Percentiles rank a stretch among this genome's conserved stretches.
phyloP scores from a whole-genome alignment of 179 eudicot genomes.

The Heliamphora pulchella region DNA sequence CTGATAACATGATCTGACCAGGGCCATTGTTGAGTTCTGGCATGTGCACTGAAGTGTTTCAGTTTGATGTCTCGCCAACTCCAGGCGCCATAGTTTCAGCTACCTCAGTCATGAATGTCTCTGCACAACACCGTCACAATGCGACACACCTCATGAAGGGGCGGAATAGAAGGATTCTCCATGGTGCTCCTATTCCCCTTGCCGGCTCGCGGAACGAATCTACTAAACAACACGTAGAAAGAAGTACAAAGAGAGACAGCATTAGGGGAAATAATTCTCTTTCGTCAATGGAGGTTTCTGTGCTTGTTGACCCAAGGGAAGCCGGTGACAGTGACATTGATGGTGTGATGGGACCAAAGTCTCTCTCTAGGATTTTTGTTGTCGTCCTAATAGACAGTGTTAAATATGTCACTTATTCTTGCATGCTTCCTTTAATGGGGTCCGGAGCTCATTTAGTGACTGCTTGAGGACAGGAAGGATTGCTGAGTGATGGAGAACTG shows the following conservation, averaged over 20 bases:
- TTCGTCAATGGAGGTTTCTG: slow-evolving; percentile 88
- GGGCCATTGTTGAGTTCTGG: slow-evolving; percentile 91
- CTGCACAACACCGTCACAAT: slow-evolving; percentile 35
- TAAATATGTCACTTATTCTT: slow-evolving; percentile 91
- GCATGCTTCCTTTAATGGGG: slow-evolving; percentile 79
- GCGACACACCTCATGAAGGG: slow-evolving; percentile 40
- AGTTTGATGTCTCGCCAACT: slow-evolving; percentile 69
- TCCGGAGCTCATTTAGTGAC: slow-evolving; percentile 59
- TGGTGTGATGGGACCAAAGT: slow-evolving; percentile 60
- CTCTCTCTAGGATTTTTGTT: slow-evolving; percentile 75
- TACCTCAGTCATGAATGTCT: slow-evolving; percentile 35
- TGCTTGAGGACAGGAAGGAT: slow-evolving; percentile 19
- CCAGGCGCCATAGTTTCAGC: slow-evolving; percentile 80
- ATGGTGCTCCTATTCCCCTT: slow-evolving; percentile 50
- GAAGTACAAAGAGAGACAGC: slow-evolving; percentile 38
- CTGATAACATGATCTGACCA: slow-evolving; percentile 25
- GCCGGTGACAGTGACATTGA: slow-evolving; percentile 61
- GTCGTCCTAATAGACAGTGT: slow-evolving; percentile 88
- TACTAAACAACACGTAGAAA: slow-evolving; percentile 34
- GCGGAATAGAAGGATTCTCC: slow-evolving; percentile 76
- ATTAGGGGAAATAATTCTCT: slow-evolving; percentile 39
- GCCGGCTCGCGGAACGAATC: slow-evolving; percentile 36
- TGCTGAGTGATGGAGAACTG: not conserved
- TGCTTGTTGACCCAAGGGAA: slow-evolving; percentile 89
- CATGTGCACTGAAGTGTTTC: slow-evolving; percentile 96